phyloP scores from a whole-genome alignment of 148 eudicot species.

The Agrostemma githago region DNA sequence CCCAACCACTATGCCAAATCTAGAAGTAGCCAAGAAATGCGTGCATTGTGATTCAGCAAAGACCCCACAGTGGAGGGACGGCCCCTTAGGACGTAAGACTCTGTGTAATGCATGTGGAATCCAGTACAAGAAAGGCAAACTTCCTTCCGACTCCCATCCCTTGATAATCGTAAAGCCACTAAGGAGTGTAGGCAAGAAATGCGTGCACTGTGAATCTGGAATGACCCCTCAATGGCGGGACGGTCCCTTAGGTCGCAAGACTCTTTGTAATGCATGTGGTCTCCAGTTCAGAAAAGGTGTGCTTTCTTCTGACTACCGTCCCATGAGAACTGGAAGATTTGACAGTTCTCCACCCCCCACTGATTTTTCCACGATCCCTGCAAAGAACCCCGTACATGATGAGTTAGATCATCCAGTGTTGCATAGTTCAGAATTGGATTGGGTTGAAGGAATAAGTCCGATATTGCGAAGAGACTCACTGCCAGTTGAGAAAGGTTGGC shows the following conservation, averaged over 20 bases:
- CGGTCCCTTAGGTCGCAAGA: slow-evolving; percentile 17
- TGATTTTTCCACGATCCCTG: background rate
- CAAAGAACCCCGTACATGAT: background rate
- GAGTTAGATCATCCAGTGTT: background rate
- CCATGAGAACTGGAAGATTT: slow-evolving; percentile 13
- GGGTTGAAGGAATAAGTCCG: background rate
- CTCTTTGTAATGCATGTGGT: slow-evolving; percentile 33
- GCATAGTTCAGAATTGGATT: background rate
- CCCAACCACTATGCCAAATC: background rate
- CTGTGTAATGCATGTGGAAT: slow-evolving; percentile 34
- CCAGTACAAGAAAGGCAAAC: slow-evolving; percentile 18
- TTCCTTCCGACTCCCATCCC: slow-evolving; percentile 10
- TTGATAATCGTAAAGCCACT: slow-evolving; percentile 4
- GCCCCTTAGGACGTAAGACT: slow-evolving; percentile 20
- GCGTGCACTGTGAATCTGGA: slow-evolving; percentile 22
- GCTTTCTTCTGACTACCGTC: slow-evolving; percentile 12
- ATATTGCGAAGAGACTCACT: background rate
- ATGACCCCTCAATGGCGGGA: slow-evolving; percentile 24
- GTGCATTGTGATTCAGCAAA: slow-evolving; percentile 19
- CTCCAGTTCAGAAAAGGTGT: slow-evolving; percentile 18
- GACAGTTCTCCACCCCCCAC: background rate
- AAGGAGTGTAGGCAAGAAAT: slow-evolving; percentile 16
- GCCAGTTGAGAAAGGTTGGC: background rate
- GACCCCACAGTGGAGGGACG: slow-evolving; percentile 25
- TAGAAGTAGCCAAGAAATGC: slow-evolving; percentile 19